These are phyloP conservation scores for Fraxinus nigra DNA, from an alignment of 305 asterid species.

Conservation along the genomic window DNA sequence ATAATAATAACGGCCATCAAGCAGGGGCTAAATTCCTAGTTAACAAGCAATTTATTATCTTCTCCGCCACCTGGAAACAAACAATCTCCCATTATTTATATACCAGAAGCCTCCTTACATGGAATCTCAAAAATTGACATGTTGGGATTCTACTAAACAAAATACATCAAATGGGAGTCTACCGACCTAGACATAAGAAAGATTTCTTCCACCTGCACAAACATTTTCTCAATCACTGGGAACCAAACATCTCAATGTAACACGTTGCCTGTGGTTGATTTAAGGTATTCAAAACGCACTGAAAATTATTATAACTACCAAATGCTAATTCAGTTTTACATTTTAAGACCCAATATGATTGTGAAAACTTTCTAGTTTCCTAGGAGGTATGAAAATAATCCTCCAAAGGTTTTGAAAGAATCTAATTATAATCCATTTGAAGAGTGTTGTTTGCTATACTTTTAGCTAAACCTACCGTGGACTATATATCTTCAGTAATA, in stretches of 20 bases:
- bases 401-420: no score
- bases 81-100: background rate
- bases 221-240: background rate
- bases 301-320: background rate
- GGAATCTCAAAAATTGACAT: no score
- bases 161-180: background rate
- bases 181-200: background rate
- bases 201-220: background rate
- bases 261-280: background rate
- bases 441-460: background rate
- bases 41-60: background rate
- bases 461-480: background rate
- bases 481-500: constrained; percentile 9
- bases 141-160: no score
- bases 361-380: background rate
- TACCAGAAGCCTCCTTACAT: background rate
- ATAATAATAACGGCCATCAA: no score
- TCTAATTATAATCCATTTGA: background rate
- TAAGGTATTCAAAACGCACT: background rate
- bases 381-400: background rate
- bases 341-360: background rate
- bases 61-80: background rate
- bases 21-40: background rate
- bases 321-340: no score
- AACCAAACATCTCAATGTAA: background rate